A percentile compares a stretch with the other conserved stretches of the same genome.
Evolutionary conservation across 2,329 filamentous ascomycete genomes (phyloP).

Genomic region (Penicillium psychrosexuale): DNA sequence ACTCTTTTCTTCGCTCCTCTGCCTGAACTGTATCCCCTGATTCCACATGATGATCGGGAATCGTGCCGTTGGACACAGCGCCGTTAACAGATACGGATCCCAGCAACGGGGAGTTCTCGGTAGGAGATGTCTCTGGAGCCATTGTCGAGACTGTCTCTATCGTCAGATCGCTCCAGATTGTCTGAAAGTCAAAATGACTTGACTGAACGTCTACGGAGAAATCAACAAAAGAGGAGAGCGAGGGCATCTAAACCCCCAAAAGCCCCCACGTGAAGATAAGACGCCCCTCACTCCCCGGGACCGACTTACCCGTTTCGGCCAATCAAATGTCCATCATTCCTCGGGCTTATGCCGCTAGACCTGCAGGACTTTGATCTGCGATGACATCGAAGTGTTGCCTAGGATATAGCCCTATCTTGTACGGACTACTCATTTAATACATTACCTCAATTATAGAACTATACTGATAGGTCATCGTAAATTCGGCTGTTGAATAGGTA

Average conservation of each 20-base stretch:
- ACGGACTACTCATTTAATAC: not conserved
- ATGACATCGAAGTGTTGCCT: not conserved
- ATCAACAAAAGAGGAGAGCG: not conserved
- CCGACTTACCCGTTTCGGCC: slow-evolving; percentile 6
- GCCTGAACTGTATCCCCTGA: slow-evolving; percentile 10
- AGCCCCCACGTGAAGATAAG: slow-evolving; percentile 1
- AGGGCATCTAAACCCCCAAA: not conserved
- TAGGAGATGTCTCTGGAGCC: slow-evolving; percentile 21
- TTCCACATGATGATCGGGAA: slow-evolving; percentile 24
- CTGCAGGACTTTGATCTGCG: not conserved
- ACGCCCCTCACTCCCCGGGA: not conserved
- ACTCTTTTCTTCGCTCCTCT: slow-evolving; percentile 25
- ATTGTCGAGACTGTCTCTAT: slow-evolving; percentile 15
- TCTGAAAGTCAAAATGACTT: not conserved
- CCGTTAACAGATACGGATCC: slow-evolving; percentile 30
- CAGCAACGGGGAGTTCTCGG: slow-evolving; percentile 50
- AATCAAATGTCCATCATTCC: not conserved
- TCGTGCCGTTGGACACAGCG: slow-evolving; percentile 24
- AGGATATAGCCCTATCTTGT: not conserved
- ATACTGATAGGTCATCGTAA: slow-evolving; percentile 13
- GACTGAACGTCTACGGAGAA: not conserved
- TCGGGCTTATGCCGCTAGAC: not conserved
- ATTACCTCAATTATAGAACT: not conserved
- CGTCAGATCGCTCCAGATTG: not conserved
- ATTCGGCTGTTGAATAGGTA: slow-evolving; percentile 11